phyloP scores from a whole-genome alignment of 371 early-diverging fungal species.

The Rhizopus microsporus region DNA sequence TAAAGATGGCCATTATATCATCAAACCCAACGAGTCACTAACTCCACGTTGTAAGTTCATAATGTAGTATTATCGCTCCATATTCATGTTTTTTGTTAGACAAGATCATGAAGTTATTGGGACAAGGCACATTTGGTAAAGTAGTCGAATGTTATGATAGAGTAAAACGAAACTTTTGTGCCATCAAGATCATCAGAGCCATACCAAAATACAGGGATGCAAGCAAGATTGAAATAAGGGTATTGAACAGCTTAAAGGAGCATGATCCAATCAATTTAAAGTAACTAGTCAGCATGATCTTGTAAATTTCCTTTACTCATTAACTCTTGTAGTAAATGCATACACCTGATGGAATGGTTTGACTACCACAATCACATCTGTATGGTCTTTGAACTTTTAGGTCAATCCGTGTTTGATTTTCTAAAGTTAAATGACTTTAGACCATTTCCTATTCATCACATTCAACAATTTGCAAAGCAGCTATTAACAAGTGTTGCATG shows the following conservation, averaged over 20 bases:
- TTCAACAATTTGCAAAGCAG: slow-evolving; percentile 82
- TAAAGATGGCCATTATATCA: slow-evolving; percentile 91
- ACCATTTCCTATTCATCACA: slow-evolving; percentile 85
- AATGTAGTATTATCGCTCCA: neutral
- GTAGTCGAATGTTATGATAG: slow-evolving; percentile 89
- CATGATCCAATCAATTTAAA: slow-evolving; percentile 72
- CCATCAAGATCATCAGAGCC: slow-evolving; percentile 91
- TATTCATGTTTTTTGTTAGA: slow-evolving; percentile 41
- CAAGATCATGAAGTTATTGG: slow-evolving; percentile 80
- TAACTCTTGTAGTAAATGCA: slow-evolving; percentile 56
- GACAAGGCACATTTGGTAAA: slow-evolving; percentile 98
- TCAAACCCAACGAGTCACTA: slow-evolving; percentile 72
- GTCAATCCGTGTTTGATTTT: slow-evolving; percentile 91
- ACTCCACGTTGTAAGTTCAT: slow-evolving; percentile 66
- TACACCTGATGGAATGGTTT: slow-evolving; percentile 79
- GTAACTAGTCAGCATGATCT: slow-evolving; percentile 32
- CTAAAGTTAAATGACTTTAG: slow-evolving; percentile 86
- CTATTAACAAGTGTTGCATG: slow-evolving; percentile 75
- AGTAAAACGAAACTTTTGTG: slow-evolving; percentile 52
- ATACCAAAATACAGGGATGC: slow-evolving; percentile 95
- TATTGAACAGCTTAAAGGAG: slow-evolving; percentile 76
- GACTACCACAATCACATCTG: slow-evolving; percentile 92
- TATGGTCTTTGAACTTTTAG: slow-evolving; percentile 94
- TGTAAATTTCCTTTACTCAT: neutral
- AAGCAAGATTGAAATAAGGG: slow-evolving; percentile 84